Base-by-base conservation (phyloP, 176 grass and related monocot genomes). In the Lolium perenne region DNA sequence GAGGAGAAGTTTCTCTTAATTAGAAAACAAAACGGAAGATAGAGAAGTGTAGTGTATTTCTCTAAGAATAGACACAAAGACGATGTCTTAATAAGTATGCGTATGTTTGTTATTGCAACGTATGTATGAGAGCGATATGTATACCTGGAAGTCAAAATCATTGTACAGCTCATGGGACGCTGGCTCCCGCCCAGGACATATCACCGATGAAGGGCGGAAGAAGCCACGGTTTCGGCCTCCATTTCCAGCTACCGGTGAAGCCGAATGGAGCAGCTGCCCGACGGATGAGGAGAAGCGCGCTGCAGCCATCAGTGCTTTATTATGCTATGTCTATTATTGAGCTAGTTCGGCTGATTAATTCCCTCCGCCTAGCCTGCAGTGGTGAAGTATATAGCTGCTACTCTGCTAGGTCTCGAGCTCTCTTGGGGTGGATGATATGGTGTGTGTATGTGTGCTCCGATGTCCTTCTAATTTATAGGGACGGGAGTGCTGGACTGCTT, bases 261-360 rank as follows among this genome's bases (percentile, higher is more conserved):
- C 77, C 38, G 77, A 25, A 69, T 76, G 47, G 49, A 50, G 38
- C 45, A 49, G 10, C 7, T 61, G 38, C 20, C 49, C 23, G 13
- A 75, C 58, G 0, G 57, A 46, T 22, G 17, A 20, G 80, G 49
- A 70, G 81, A 21, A 79, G 54, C 22, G 14, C 38, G 80, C 25
- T 84, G 80, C 40, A 88, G 87, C 10, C 80, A 82, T 82, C 11
- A 7, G 38, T 20, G 4, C 43, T 25, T 6, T 14, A 49, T 15
- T 35, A 35, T 35, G 59, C 10, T 62, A 62, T 13, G 12, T 10
- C 21, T 25, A 12, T 62, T 4, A 0, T 9, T 25, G 59, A 25
- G 22, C 32, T 35, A 25, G 59, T 1, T 62, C 60, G 10, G 60
- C 60, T 63, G 23, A 4, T 23, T 5, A 26, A 0, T 12, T 63